Conservation (phyloP, 495 filamentous ascomycete genomes). For the Hypoxylon fuscum region DNA sequence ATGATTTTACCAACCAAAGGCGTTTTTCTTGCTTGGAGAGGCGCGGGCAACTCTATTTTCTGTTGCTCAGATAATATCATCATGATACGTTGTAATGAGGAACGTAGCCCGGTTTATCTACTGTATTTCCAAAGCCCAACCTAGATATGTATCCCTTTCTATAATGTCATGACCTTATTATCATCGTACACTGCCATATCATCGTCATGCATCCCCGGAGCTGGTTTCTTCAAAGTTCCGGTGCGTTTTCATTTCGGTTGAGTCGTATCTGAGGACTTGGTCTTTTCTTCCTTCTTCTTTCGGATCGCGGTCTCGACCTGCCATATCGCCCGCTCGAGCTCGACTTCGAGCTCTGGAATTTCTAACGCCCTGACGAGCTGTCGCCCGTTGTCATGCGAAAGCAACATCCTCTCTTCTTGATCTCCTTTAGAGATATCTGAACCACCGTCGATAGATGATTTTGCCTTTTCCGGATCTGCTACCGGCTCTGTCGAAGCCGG, state of each 20-base stretch:
- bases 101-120: constrained; percentile 6
- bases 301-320: constrained; percentile 79
- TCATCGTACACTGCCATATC: constrained; percentile 16
- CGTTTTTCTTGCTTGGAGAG: constrained; percentile 18
- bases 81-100: constrained; percentile 7
- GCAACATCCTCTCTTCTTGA: constrained; percentile 62
- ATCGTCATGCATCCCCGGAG: neutral
- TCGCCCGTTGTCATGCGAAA: constrained; percentile 67
- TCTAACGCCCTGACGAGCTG: constrained; percentile 75
- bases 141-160: constrained; percentile 10
- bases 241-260: constrained; percentile 12
- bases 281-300: constrained; percentile 55
- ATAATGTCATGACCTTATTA: constrained; percentile 15
- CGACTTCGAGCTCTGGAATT: constrained; percentile 83
- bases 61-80: constrained; percentile 21
- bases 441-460: constrained; percentile 12
- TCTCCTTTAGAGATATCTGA: constrained; percentile 50
- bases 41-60: constrained; percentile 2
- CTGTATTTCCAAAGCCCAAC: constrained; percentile 8
- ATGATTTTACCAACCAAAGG: constrained; percentile 4
- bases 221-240: neutral
- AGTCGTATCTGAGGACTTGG: constrained; percentile 20
- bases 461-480: constrained; percentile 33
- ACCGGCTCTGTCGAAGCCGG: constrained; percentile 10
- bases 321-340: constrained; percentile 87